Evolutionary conservation across 2,329 filamentous ascomycete genomes (phyloP), one percentile per base, ranked within the genome.

Genomic region (Fusarium secorum): DNA sequence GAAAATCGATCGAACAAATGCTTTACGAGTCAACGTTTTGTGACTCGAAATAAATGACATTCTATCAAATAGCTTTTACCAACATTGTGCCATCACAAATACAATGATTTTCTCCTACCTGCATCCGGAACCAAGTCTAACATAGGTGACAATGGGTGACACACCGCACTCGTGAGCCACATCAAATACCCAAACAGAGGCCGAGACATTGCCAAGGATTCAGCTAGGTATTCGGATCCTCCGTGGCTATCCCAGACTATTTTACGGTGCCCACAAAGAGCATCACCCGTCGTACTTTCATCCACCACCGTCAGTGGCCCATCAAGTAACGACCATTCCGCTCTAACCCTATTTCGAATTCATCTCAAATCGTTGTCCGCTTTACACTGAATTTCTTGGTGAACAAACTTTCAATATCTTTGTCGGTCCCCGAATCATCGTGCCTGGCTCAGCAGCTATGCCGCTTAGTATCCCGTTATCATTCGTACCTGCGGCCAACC

Each of bases 301-400:
- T 49, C 66, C 60, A 56, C 48, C 45, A 39, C 46, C 64, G 62
- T 66, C 46, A 57, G 48, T 71, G 64, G 59, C 55, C 38, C 46
- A 30, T 48, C n/a, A 8, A 42, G 48, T 36, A 49, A 36, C 42
- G 17, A 38, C 48, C 26, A 35, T 66, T 48, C 69, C 49, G 32
- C 52, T 67, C 58, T 56, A 72, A 72, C 69, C 46, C 52, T 67
- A 60, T 66, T 66, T 32, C 35, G 15, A 15, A 11, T 30, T 13
- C n/a, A 24, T 42, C 20, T 20, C 20, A 18, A 32, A n/a, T 60
- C 35, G 39, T 53, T 61, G 41, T 26, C 7, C 11, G 14, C 20
- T 22, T 39, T 35, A 14, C 28, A 10, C 17, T 56, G 41, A 26
- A 32, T 39, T 44, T 55, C 15, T 52, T 67, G 39, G 55, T 17